Base-by-base conservation (phyloP, 306 rosid species). In the Datisca glomerata region DNA sequence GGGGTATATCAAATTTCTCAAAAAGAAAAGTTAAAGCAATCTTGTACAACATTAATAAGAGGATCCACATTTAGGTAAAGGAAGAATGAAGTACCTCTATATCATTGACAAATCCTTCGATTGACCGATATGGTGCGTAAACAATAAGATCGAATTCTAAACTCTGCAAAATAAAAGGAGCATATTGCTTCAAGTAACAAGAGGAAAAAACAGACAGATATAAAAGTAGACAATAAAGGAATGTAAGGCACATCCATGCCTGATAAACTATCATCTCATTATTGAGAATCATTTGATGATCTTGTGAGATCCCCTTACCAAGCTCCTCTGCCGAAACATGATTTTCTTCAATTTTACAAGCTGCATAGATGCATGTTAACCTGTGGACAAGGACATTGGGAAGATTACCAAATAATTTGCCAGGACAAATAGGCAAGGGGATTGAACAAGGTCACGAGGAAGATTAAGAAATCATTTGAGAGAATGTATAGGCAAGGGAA, bases 311-410 rank as follows among this genome's bases (percentile, higher is more conserved):
- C 70, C 98, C 96, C 76, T 84, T 84, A 66, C 98, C 98, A 39
- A 84, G 86, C 98, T 89, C 98, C 86, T 91, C 98, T n/a, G 94
- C 96, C 25, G 98, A 89, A 7, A 89, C 96, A 37, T 84, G 98
- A 60, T 75, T 91, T 75, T 89, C 98, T 78, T 89, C 98, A 67
- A 89, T 84, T 73, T 89, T 89, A 66, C 98, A 89, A 63, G 94
- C 86, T 41, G 86, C 93, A 62, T 89, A 89, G 58, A 89, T 84
- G 66, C 98, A 89, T 44, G 98, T 89, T 63, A 89, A 69, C 93
- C 98, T 89, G 81, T 57, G 58, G 18, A 63, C 41, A 24, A 27
- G 45, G 24, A 32, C 20, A 18, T 21, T 24, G 52, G 42, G 25
- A 48, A 18, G 13, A 55, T 56, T 25, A 16, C 20, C 47, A 47